A percentile compares a stretch with the other conserved stretches of the same genome.
These are phyloP conservation scores for Pseudozyma tsukubaensis DNA, from an alignment of 1,284 basidiomycete genomes.

Conservation along the genomic window DNA sequence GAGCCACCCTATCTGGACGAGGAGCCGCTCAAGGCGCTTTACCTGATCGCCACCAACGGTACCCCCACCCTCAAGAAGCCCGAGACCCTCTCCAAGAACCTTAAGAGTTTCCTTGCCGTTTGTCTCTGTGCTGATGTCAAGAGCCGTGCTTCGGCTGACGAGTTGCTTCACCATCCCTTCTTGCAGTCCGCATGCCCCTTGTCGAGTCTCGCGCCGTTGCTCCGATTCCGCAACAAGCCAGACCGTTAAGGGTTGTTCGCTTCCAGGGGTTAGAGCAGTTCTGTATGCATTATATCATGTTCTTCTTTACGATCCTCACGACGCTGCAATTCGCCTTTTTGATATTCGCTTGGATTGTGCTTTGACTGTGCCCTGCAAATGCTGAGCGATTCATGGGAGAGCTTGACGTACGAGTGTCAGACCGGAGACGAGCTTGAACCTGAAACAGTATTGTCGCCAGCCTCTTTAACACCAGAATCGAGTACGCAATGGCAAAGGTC, in stretches of 20 bases:
- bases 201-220: conserved; percentile 82
- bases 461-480: not conserved
- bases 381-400: no score
- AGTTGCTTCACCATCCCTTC: conserved; percentile 87
- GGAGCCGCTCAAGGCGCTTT: conserved; percentile 94
- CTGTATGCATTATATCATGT: not conserved
- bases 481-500: no score
- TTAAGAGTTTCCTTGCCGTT: conserved; percentile 95
- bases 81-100: conserved; percentile 86
- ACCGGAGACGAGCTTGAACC: no score
- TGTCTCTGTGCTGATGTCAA: conserved; percentile 97
- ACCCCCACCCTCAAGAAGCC: conserved; percentile 97
- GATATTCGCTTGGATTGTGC: not conserved
- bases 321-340: not conserved
- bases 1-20: conserved; percentile 98
- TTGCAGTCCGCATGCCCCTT: conserved; percentile 84
- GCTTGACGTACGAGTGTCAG: not conserved
- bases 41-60: conserved; percentile 95
- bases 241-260: conserved; percentile 28
- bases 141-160: conserved; percentile 90
- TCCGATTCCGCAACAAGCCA: conserved; percentile 74
- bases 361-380: not conserved
- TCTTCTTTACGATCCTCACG: conserved; percentile 5
- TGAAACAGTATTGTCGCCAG: not conserved
- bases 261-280: no score